Base-by-base conservation (phyloP, 208 protist species). In the Leishmania martiniquensis region DNA sequence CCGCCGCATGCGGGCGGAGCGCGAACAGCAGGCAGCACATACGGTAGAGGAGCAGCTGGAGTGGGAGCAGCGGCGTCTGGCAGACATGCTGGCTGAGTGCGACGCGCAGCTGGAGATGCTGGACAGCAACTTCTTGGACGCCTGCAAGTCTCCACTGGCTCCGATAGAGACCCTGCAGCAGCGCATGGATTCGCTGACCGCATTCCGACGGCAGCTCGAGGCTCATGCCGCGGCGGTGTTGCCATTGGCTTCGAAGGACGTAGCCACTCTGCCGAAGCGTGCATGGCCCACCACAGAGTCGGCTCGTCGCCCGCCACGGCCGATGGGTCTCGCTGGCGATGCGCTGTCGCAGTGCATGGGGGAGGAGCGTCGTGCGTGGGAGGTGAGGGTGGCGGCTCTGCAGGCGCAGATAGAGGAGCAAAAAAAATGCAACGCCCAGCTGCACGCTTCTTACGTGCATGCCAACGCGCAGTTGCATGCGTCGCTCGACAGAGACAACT, bases 41-140 rank as follows among this genome's bases (percentile, higher is more conserved):
- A 78, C 72, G 22, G 77, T 80, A 34, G 71, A 80, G 32, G 71
- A 57, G 32, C 72, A 84, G 63, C 62, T 87, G 42, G 66, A 84
- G 62, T 84, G 80, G 80, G 80, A 84, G 62, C 80, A 84, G 75
- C 57, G 75, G 1, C 44, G 73, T 25, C 70, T 84, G 69, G 55
- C 70, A 9, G 75, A 76, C 54, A 73, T 84, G 34, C 74, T 84
- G 39, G 59, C 70, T 2, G 80, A 84, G 75, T 84, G 80, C 45
- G 75, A 84, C 47, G 52, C 74, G n/a, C 80, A 84, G 75, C 45
- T 84, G 49, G 75, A 79, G 13, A 52, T 66, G n/a, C 52, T 77
- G 47, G 47, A 79, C 44, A 59, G 37, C 12, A 77, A 84, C 63
- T 84, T 84, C 44, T 25, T 76, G 20, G 63, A 84, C 17, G 13